Base-by-base conservation (phyloP, 192 early-diverging fungal genomes). In the Backusella morwellensis region DNA sequence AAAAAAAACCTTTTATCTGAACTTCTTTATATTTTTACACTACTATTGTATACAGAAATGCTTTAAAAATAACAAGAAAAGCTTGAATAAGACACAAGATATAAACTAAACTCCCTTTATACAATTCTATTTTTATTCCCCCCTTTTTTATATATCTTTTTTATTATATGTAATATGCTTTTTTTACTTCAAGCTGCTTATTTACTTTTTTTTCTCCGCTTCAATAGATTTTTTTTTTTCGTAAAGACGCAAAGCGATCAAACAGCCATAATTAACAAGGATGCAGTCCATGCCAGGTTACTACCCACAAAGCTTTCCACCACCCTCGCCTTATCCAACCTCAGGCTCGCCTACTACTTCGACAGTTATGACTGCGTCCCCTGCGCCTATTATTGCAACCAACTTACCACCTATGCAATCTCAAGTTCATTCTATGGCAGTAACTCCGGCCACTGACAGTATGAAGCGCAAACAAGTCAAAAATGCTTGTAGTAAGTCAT, bases 391-490 rank as follows among this genome's bases (percentile, higher is more conserved):
- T n/a, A 69, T 38, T 19, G 17, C 36, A 38, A 69, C 68, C 11
- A 38, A n/a, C n/a, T 69, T 38, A 69, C 36, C 70, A 71, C 70
- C 70, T 47, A 19, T 68, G 66, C 35, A 32, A 68, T 68, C 66
- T 19, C 29, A 68, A 15, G 35, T 23, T 19, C 35, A 68, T 68
- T 35, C 29, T 29, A 68, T 35, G 35, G 0, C 29, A 8, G 34
- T 15, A 35, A 68, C 66, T 68, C 32, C 52, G 34, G 72, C 19
- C n/a, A 50, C 34, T 4, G 42, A 59, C 32, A 35, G 52, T 21
- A 50, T 3, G 7, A 78, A 78, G 29, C 77, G 77, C 38, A 78
- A 70, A 29, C 77, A 78, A 70, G 77, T 78, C 26, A 78, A 78
- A 38, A 78, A 78, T 78, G 77, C 77, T 19, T 78, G 77, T 73